phyloP scores from a whole-genome alignment of 495 filamentous ascomycete genomes.

The Eremomyces bilateralis region DNA sequence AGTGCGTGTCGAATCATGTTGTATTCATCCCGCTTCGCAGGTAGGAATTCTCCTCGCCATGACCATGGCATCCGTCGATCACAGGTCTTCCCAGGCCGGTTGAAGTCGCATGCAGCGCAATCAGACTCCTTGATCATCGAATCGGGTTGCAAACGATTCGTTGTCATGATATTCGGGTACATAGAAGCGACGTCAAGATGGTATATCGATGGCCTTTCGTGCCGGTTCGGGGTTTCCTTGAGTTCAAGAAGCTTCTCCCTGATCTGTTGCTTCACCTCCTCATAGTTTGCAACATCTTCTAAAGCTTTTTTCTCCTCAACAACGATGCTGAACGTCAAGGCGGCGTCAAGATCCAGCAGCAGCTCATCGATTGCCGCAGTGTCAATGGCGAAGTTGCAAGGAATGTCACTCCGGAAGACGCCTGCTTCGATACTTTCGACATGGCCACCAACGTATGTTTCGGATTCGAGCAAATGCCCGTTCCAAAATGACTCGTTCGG shows the following conservation, averaged over 20 bases:
- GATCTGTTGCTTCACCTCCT: constrained; percentile 79
- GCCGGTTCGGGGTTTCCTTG: constrained; percentile 58
- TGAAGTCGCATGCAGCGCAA: constrained; percentile 96
- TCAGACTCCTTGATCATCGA: constrained; percentile 94
- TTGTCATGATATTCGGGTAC: constrained; percentile 99
- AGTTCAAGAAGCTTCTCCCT: constrained; percentile 44
- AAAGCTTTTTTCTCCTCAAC: constrained; percentile 90
- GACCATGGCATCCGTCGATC: constrained; percentile 91
- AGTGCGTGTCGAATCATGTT: constrained; percentile 93
- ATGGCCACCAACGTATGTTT: constrained; percentile 96
- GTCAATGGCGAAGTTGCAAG: constrained; percentile 77
- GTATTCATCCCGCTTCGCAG: constrained; percentile 91
- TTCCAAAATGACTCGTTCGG: constrained; percentile 90
- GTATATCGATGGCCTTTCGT: constrained; percentile 81
- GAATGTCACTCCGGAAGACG: constrained; percentile 90
- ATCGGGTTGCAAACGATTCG: constrained; percentile 90
- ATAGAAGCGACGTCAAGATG: constrained; percentile 97
- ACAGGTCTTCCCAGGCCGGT: constrained; percentile 90
- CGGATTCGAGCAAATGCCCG: constrained; percentile 82
- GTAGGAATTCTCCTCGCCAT: constrained; percentile 94
- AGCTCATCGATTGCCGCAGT: constrained; percentile 75
- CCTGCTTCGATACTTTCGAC: constrained; percentile 99
- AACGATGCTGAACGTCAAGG: constrained; percentile 72
- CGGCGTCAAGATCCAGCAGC: constrained; percentile 66
- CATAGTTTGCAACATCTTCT: constrained; percentile 80